These are phyloP conservation scores for Metschnikowia santaceciliae DNA, from an alignment of 805 yeast genomes.

Conservation along the genomic window DNA sequence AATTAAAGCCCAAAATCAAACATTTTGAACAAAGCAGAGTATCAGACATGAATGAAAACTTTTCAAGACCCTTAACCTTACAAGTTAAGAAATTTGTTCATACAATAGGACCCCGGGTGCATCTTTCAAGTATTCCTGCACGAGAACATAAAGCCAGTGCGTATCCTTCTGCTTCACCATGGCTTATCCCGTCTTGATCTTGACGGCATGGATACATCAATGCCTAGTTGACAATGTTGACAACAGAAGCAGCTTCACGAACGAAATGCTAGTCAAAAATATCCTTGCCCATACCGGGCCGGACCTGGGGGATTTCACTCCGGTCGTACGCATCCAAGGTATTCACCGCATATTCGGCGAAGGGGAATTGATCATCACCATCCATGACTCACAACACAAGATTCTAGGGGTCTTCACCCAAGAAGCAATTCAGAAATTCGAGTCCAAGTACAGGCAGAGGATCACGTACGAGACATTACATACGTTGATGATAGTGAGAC, in stretches of 20 bases:
- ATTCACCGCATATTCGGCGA: conserved; percentile 21
- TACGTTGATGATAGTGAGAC: conserved; percentile 23
- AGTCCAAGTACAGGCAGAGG: conserved; percentile 27
- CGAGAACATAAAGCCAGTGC: not conserved
- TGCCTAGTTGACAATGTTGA: conserved; percentile 7
- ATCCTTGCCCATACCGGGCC: conserved; percentile 12
- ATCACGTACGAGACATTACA: conserved; percentile 31
- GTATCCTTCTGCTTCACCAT: not conserved
- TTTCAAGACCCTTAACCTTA: not conserved
- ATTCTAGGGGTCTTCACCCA: conserved; percentile 29
- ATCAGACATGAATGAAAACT: too few relatives aligned
- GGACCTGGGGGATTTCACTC: conserved; percentile 14
- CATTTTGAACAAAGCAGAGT: too few relatives aligned
- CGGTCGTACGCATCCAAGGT: conserved; percentile 27
- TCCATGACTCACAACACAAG: conserved; percentile 31
- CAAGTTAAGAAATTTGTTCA: too few relatives aligned
- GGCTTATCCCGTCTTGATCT: conserved; percentile 14
- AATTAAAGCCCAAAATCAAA: not conserved
- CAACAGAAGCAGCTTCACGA: conserved; percentile 1
- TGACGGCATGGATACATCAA: conserved; percentile 15
- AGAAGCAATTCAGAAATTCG: conserved; percentile 27
- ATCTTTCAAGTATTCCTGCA: not conserved
- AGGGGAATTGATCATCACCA: conserved; percentile 26
- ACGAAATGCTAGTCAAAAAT: conserved; percentile 13
- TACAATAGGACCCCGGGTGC: not conserved